phyloP scores from a whole-genome alignment of 2,329 filamentous ascomycete species.

The Neospermospora avenae region DNA sequence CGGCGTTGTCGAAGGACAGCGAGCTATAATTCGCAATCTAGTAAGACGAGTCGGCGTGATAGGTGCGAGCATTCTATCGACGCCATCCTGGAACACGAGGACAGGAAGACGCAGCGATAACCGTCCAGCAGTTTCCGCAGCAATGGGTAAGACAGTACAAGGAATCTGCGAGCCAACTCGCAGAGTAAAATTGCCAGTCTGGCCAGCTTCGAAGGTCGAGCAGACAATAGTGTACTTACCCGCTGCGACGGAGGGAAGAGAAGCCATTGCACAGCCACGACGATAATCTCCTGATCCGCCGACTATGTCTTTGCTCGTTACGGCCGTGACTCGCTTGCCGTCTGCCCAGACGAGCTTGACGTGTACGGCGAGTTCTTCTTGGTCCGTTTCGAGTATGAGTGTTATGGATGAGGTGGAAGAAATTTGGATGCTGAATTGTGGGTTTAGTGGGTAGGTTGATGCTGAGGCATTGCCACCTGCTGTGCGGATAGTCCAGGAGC shows the following conservation, averaged over 20 bases:
- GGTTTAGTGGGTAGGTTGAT: constrained; percentile 76
- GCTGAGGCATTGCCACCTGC: constrained; percentile 82
- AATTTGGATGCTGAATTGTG: constrained; percentile 72
- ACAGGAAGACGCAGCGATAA: constrained; percentile 58
- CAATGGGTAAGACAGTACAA: constrained; percentile 57
- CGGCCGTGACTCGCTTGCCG: constrained; percentile 65
- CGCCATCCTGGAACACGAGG: constrained; percentile 46
- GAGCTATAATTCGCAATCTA: constrained; percentile 24
- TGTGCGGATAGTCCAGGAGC: constrained; percentile 73
- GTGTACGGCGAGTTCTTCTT: constrained; percentile 71
- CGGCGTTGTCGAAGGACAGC: constrained; percentile 8
- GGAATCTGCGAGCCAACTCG: constrained; percentile 64
- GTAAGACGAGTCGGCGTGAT: constrained; percentile 27
- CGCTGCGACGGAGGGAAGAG: constrained; percentile 55
- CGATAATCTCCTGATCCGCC: constrained; percentile 86
- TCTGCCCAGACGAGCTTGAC: constrained; percentile 78
- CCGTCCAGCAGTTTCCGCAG: constrained; percentile 71
- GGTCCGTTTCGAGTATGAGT: constrained; percentile 68
- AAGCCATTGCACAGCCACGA: constrained; percentile 70
- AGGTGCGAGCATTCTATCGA: constrained; percentile 46
- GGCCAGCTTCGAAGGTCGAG: constrained; percentile 83
- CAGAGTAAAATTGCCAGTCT: constrained; percentile 71
- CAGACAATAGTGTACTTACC: constrained; percentile 86
- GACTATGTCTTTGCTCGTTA: constrained; percentile 74
- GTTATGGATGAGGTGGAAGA: constrained; percentile 57